Base-by-base conservation (phyloP, 176 grass and related monocot species). In the Lolium rigidum region DNA sequence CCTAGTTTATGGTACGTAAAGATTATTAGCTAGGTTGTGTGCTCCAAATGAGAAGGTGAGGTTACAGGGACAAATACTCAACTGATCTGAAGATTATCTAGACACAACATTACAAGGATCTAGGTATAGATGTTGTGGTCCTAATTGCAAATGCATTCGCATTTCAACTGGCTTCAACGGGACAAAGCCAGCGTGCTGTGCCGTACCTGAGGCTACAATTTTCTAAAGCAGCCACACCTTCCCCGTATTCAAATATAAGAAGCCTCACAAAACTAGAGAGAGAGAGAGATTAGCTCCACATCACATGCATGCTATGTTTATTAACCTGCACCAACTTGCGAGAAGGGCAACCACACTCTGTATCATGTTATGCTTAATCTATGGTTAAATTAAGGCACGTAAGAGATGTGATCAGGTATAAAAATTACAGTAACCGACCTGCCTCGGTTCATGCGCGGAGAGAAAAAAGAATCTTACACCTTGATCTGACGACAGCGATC, bases 401-500 rank as follows among this genome's bases (percentile, higher is more conserved):
- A 52, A 0, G 14, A 86, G 71, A 84, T 67, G 62, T 62, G 62
- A 71, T 80, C 21, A 22, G 47, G 51, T 48, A 62, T 64, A 74
- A 89, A 28, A 61, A 55, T 65, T 65, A 31, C 12, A 7, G 25
- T 31, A 13, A 64, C 24, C 24, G 57, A 89, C 80, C 57, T 57
- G 67, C 58, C 37, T 58, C 12, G 69, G 25, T 26, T 74, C n/a
- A 16, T 63, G 82, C 0, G 46, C 35, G 25, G 26, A 22, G 26
- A 18, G 18, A 21, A 80, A 76, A 12, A 20, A 7, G 49, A 76
- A 65, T 68, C 38, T 85, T 28, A 68, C 37, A 2, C 57, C 16
- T 67, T 59, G 77, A 89, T 75, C 22, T 47, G 31, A 89, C 49
- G 82, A 69, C 82, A 85, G 75, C 75, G 81, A 58, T 89, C 82